These are phyloP conservation scores for Fusarium sp. DNA, from an alignment of 2,329 filamentous ascomycete genomes.

Conservation along the genomic window DNA sequence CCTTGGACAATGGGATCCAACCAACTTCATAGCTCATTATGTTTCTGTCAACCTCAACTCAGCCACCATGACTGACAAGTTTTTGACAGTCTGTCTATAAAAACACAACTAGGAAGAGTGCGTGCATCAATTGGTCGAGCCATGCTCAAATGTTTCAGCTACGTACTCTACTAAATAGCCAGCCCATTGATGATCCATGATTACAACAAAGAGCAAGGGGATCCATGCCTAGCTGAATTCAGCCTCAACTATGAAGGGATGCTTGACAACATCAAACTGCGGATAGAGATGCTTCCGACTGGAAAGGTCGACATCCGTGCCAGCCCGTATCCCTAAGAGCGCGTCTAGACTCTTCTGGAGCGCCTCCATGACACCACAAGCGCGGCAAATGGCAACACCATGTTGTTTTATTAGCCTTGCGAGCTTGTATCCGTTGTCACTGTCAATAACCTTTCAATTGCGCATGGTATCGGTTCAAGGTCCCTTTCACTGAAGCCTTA, in stretches of 20 bases:
- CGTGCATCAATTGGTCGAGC: neutral
- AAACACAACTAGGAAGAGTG: neutral
- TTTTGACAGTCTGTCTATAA: neutral
- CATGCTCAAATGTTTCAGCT: neutral
- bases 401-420: conserved; percentile 13
- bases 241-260: neutral
- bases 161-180: neutral
- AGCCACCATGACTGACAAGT: neutral
- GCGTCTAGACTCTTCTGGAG: conserved; percentile 35
- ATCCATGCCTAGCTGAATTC: conserved; percentile 23
- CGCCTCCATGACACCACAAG: conserved; percentile 31
- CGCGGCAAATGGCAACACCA: conserved; percentile 35
- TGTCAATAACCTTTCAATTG: neutral
- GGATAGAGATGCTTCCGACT: conserved; percentile 20
- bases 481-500: neutral
- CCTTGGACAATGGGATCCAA: neutral
- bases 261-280: conserved; percentile 1
- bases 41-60: neutral
- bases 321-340: conserved; percentile 5
- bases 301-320: conserved; percentile 4
- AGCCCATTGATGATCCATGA: neutral
- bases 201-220: neutral
- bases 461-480: neutral
- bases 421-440: conserved; percentile 6
- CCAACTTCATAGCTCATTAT: neutral